phyloP scores from a whole-genome alignment of 2,329 filamentous ascomycete species.

The Didymella pomorum region DNA sequence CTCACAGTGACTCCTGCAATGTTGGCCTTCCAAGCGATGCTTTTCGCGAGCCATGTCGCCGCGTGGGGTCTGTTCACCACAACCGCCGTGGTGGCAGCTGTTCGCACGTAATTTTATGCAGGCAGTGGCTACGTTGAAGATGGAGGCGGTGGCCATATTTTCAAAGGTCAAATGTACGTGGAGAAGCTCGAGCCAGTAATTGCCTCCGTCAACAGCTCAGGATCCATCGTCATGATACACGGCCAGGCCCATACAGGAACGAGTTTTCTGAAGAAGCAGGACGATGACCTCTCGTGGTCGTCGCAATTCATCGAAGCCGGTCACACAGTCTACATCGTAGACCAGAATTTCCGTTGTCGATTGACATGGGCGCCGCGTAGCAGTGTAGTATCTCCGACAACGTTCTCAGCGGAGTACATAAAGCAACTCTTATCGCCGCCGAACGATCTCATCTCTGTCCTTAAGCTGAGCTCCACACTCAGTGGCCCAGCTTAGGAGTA shows the following conservation, averaged over 20 bases:
- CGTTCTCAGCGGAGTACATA: neutral
- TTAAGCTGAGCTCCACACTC: slow-evolving; percentile 45
- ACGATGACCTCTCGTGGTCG: neutral
- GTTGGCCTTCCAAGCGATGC: neutral
- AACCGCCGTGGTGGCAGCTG: neutral
- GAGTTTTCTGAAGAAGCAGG: neutral
- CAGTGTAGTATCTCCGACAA: neutral
- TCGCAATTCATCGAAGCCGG: neutral
- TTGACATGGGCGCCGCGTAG: neutral
- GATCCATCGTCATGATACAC: neutral
- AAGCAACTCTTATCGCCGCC: neutral
- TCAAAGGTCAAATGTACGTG: neutral
- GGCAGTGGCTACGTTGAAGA: neutral
- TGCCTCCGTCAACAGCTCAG: neutral
- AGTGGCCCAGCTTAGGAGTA: slow-evolving; percentile 52
- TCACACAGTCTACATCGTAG: neutral
- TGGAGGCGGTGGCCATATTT: neutral
- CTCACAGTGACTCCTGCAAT: neutral
- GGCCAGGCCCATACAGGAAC: neutral
- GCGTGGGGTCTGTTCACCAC: neutral
- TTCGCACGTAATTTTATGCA: neutral
- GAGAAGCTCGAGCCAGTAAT: neutral
- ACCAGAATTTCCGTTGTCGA: neutral
- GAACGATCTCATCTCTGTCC: neutral
- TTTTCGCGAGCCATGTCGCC: neutral